These are phyloP conservation scores for Neostapfia colusana DNA, from an alignment of 176 grass and related monocot species.

Conservation along the genomic window DNA sequence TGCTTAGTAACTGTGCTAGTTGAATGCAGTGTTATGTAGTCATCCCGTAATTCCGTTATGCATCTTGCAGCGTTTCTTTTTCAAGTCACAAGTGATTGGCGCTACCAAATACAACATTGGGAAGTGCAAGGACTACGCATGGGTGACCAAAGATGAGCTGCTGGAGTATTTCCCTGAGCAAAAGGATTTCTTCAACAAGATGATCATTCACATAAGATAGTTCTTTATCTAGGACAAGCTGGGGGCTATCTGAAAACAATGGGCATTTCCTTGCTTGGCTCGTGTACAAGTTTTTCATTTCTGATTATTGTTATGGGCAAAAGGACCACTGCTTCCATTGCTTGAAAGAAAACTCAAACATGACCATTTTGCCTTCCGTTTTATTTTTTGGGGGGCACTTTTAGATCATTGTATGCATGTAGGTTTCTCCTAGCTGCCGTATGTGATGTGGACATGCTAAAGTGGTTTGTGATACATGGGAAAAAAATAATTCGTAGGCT, in stretches of 20 bases:
- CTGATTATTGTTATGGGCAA: not conserved
- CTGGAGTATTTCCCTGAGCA: constrained; percentile 75
- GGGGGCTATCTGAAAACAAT: not conserved
- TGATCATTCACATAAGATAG: constrained; percentile 81
- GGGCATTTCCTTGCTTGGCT: constrained; percentile 8
- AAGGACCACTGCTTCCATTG: not conserved
- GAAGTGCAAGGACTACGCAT: constrained; percentile 73
- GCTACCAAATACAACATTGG: constrained; percentile 52
- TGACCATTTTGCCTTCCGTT: not conserved
- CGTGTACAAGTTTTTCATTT: not conserved
- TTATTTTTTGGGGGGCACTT: not conserved
- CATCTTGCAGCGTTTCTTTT: constrained; percentile 77
- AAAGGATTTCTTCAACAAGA: constrained; percentile 67
- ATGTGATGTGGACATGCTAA: constrained; percentile 5
- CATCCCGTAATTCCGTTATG: not conserved
- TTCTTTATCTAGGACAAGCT: constrained; percentile 1
- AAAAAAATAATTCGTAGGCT: constrained; percentile 32
- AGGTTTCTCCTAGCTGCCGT: constrained; percentile 17
- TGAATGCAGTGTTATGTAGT: not conserved
- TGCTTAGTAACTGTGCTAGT: not conserved
- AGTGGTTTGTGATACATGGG: not conserved
- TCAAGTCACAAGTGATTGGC: constrained; percentile 94
- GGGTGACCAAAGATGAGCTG: constrained; percentile 95
- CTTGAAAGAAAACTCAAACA: not conserved
- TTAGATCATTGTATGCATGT: constrained; percentile 16